Evolutionary conservation across 2,329 filamentous ascomycete genomes (phyloP).

Genomic region (Aspergillus spinulosporus): DNA sequence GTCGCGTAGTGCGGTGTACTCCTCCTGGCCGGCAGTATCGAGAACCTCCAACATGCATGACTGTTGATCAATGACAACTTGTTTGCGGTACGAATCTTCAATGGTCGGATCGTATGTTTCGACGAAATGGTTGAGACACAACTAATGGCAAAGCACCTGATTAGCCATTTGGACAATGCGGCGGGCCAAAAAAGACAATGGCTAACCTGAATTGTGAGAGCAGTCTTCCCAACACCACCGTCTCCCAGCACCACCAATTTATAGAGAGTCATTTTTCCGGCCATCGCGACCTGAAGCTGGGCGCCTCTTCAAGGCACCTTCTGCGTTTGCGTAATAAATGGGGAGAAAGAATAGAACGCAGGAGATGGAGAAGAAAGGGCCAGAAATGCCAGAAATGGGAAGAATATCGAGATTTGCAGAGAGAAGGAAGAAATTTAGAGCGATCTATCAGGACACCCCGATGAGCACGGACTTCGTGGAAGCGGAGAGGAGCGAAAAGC

Average conservation of each 20-base stretch:
- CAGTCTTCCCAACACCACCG: slow-evolving; percentile 91
- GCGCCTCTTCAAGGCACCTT: slow-evolving; percentile 6
- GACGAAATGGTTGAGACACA: slow-evolving; percentile 97
- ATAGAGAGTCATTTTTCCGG: slow-evolving; percentile 92
- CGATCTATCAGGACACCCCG: slow-evolving; percentile 27
- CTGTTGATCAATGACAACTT: slow-evolving; percentile 83
- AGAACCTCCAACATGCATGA: slow-evolving; percentile 97
- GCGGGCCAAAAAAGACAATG: slow-evolving; percentile 3
- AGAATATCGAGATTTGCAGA: slow-evolving; percentile 16
- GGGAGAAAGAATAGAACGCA: not conserved
- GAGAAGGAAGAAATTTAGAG: slow-evolving; percentile 17
- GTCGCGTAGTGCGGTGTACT: slow-evolving; percentile 93
- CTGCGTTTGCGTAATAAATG: slow-evolving; percentile 2
- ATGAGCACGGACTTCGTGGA: slow-evolving; percentile 28
- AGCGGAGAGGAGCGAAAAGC: slow-evolving; percentile 27
- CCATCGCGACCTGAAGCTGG: slow-evolving; percentile 57
- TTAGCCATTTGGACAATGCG: slow-evolving; percentile 8
- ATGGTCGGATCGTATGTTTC: slow-evolving; percentile 78
- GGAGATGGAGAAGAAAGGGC: slow-evolving; percentile 1
- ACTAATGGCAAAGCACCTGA: slow-evolving; percentile 48
- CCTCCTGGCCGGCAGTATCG: slow-evolving; percentile 96
- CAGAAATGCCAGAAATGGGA: slow-evolving; percentile 6
- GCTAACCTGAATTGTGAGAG: slow-evolving; percentile 76
- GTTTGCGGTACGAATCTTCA: slow-evolving; percentile 68
- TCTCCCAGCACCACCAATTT: slow-evolving; percentile 94